A percentile compares a stretch with the other conserved stretches of the same genome.
Conservation (phyloP, 2,329 filamentous ascomycete species). For the Biscogniauxia marginata region DNA sequence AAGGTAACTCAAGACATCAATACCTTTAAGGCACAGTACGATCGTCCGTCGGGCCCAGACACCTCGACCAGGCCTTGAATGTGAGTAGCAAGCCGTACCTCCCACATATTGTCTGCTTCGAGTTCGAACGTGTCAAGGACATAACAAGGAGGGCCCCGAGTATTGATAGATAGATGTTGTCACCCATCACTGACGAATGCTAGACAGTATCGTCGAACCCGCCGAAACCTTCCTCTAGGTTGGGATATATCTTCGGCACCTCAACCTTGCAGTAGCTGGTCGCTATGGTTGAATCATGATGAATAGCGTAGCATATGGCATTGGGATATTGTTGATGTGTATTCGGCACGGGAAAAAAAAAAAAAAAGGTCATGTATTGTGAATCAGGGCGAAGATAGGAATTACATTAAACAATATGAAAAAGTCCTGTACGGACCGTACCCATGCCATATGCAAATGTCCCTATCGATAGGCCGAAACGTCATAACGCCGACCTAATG, state of each 20-base stretch:
- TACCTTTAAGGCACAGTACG: neutral
- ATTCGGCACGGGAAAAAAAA: neutral
- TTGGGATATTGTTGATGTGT: neutral
- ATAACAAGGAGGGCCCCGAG: neutral
- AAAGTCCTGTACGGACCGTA: conserved; percentile 13
- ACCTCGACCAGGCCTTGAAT: neutral
- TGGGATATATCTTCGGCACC: neutral
- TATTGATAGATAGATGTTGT: neutral
- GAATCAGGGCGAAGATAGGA: neutral
- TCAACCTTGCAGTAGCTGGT: neutral
- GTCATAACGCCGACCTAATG: conserved; percentile 8
- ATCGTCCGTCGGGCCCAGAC: neutral
- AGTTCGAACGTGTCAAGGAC: neutral
- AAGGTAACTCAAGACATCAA: neutral
- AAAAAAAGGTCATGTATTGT: neutral
- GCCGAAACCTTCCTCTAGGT: neutral
- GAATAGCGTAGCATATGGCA: neutral
- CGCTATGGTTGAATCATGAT: neutral
- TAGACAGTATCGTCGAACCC: neutral
- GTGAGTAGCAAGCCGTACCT: neutral
- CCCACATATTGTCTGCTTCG: neutral
- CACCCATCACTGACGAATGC: neutral
- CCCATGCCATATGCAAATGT: neutral
- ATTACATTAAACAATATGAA: conserved; percentile 20
- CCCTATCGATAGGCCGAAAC: neutral